These are phyloP conservation scores for Ramaria sp. DNA, from an alignment of 768 basidiomycete genomes.

Conservation along the genomic window DNA sequence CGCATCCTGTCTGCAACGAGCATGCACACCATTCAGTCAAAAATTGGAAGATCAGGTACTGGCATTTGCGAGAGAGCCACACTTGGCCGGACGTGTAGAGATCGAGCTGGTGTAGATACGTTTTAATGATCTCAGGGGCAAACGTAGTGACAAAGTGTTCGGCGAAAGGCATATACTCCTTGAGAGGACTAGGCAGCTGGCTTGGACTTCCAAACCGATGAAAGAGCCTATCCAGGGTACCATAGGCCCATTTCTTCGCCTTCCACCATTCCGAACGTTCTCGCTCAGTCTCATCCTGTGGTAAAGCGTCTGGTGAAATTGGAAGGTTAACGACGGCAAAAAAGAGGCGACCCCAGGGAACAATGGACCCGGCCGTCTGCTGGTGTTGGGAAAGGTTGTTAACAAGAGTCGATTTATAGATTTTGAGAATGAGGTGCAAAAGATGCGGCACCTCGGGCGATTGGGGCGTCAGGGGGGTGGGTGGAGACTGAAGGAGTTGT, in stretches of 20 bases:
- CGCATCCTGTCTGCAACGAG: not conserved
- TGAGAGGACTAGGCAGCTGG: constrained; percentile 66
- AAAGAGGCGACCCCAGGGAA: constrained; percentile 81
- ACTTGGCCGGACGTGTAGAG: constrained; percentile 61
- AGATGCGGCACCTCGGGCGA: constrained; percentile 71
- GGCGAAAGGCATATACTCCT: constrained; percentile 64
- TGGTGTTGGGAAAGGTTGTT: constrained; percentile 64
- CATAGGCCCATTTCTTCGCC: constrained; percentile 89
- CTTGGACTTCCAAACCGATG: constrained; percentile 84
- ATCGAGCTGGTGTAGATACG: constrained; percentile 62
- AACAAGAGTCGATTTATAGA: constrained; percentile 77
- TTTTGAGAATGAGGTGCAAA: constrained; percentile 79
- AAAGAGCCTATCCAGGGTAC: constrained; percentile 69
- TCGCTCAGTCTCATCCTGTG: constrained; percentile 63
- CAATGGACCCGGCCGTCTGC: constrained; percentile 60
- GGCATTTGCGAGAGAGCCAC: constrained; percentile 77
- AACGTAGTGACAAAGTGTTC: constrained; percentile 67
- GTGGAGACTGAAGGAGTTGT: constrained; percentile 51
- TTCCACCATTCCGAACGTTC: constrained; percentile 85
- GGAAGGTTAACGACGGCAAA: constrained; percentile 70
- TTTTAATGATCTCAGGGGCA: constrained; percentile 80
- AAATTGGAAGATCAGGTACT: constrained; percentile 76
- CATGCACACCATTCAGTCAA: constrained; percentile 71
- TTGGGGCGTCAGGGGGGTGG: constrained; percentile 32
- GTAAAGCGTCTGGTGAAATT: constrained; percentile 54